Base-by-base conservation (phyloP, 1,284 basidiomycete genomes). In the Sporisorium reilianum region DNA sequence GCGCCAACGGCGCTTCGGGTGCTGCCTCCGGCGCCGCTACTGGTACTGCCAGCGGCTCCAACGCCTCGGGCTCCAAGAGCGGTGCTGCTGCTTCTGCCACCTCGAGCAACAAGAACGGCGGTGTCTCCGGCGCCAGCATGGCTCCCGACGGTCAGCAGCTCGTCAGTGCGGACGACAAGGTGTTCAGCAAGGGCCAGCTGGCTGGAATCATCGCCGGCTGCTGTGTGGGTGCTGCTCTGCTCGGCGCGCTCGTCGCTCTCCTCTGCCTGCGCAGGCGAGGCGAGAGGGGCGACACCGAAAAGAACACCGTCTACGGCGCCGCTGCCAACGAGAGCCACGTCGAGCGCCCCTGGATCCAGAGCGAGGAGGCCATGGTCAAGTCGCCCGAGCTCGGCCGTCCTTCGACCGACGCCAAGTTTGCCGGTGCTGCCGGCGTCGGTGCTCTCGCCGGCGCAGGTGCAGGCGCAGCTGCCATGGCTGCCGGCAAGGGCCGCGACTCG, bases 131-230 rank as follows among this genome's bases (percentile, higher is more conserved):
- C 32, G 46, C 55, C 52, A 63, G 58, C 59, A 62, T 58, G 57
- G 61, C 65, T 44, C 50, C 62, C 18, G 53, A 66, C 9, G 65
- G 63, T 23, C 63, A 76, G 55, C 50, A 60, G 57, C 45, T 69
- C 16, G 58, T 68, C 23, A 63, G 61, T 23, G 68, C 62, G 44
- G 36, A 67, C 49, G 66, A 67, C 38, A 32, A 69, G 30, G 70
- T 62, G 23, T 66, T 69, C 36, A 64, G 52, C 50, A 65, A 30
- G 6, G 65, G 62, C 16, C 40, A 72, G 49, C 64, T 80, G 8
- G 80, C 80, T 16, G 80, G 80, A 20, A 73, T 81, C 48, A 63
- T 82, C 42, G 70, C 73, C 11, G 79, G 80, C 20, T 73, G 60
- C 56, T 63, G 75, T 51, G 56, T 78, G 2, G 80, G 79, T 45